phyloP scores from a whole-genome alignment of 176 grass and related monocot genomes.

The Juncus inflexus region DNA sequence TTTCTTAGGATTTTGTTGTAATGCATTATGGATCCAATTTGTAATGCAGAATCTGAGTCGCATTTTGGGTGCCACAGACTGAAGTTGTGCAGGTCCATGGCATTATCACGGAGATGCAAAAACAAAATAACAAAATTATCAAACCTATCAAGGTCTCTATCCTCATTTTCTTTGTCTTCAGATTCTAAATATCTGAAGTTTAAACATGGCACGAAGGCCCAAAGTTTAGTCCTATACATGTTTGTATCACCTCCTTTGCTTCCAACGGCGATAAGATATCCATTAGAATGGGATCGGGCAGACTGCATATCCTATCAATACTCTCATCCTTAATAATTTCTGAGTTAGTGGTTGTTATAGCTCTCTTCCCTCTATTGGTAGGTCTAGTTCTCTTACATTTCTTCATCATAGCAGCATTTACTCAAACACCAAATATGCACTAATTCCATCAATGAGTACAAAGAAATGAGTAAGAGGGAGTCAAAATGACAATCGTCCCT shows the following conservation, averaged over 20 bases:
- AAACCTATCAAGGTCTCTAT: neutral
- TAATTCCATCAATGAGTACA: too few relatives aligned
- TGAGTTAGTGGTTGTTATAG: too few relatives aligned
- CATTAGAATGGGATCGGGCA: neutral
- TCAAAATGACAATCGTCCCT: too few relatives aligned
- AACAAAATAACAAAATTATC: neutral
- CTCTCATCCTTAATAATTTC: too few relatives aligned
- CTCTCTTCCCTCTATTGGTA: too few relatives aligned
- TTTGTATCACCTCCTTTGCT: neutral
- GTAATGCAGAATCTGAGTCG: too few relatives aligned
- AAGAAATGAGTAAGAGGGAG: too few relatives aligned
- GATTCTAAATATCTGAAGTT: neutral
- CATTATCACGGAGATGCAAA: neutral
- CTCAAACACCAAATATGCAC: too few relatives aligned
- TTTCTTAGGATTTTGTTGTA: neutral
- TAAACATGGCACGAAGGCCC: constrained; percentile 8
- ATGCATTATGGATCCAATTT: too few relatives aligned
- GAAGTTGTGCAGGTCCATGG: neutral
- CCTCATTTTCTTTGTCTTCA: too few relatives aligned
- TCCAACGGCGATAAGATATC: neutral
- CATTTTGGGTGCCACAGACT: neutral
- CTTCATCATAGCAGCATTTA: too few relatives aligned
- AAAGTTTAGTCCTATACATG: neutral
- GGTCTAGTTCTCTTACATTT: too few relatives aligned
- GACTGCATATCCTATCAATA: neutral